Evolutionary conservation across 2,329 filamentous ascomycete genomes (phyloP).

Genomic region (Pseudogymnoascus sp.): DNA sequence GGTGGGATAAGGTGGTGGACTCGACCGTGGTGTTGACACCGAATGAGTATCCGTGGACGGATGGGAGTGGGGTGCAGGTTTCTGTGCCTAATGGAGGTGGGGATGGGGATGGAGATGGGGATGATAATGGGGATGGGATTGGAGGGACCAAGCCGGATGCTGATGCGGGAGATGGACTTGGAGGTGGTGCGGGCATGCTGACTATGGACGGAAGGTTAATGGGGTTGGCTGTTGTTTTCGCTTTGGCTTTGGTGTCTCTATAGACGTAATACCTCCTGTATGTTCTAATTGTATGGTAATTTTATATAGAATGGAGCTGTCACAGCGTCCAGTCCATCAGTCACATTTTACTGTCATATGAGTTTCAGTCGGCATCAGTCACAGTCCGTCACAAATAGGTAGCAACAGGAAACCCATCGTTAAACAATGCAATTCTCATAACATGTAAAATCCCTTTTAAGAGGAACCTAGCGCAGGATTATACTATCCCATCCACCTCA

Average conservation of each 20-base stretch:
- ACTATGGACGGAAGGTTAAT: background rate
- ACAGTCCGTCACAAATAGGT: background rate
- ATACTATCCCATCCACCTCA: background rate
- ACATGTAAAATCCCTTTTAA: background rate
- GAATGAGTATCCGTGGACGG: constrained; percentile 3
- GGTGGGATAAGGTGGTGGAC: background rate
- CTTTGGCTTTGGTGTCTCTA: background rate
- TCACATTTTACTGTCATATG: background rate
- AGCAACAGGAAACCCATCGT: background rate
- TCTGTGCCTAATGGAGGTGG: background rate
- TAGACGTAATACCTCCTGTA: background rate
- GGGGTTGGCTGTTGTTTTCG: background rate
- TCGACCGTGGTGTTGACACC: background rate
- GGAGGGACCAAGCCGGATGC: background rate
- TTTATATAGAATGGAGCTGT: background rate
- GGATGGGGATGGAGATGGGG: background rate
- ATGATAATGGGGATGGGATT: background rate
- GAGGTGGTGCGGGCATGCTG: background rate
- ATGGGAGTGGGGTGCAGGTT: constrained; percentile 8
- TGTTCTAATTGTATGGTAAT: background rate
- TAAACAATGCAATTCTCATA: background rate
- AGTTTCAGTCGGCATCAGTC: background rate
- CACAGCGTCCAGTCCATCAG: background rate
- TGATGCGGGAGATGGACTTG: background rate
- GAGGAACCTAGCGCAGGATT: background rate